Evolutionary conservation across 2,329 filamentous ascomycete species (phyloP).

Genomic region (Berkeleyomyces basicola): DNA sequence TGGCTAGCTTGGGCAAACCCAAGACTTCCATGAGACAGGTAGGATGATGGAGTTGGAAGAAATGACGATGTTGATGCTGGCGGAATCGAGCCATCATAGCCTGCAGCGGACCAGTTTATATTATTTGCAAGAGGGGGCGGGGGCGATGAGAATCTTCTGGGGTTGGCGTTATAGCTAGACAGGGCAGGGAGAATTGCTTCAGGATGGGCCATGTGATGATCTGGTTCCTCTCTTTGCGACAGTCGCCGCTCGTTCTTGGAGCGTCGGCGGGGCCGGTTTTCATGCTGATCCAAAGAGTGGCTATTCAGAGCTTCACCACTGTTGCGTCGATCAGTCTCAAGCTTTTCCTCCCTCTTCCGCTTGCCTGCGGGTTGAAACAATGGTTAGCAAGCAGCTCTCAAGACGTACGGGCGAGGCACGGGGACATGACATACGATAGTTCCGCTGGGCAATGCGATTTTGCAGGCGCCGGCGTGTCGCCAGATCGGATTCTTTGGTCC

Average conservation of each 20-base stretch:
- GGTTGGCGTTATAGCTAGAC: background rate
- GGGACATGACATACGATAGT: constrained; percentile 70
- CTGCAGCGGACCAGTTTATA: background rate
- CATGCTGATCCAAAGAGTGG: background rate
- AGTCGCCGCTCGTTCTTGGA: background rate
- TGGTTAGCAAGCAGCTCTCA: background rate
- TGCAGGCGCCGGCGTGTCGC: constrained; percentile 73
- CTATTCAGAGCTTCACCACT: background rate
- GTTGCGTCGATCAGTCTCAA: constrained; percentile 1
- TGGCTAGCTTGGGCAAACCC: background rate
- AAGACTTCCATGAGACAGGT: background rate
- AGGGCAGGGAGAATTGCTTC: background rate
- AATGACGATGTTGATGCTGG: background rate
- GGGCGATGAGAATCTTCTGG: background rate
- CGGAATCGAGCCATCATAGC: background rate
- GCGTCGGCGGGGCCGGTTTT: background rate
- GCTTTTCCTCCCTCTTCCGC: constrained; percentile 6
- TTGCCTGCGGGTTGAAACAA: constrained; percentile 2
- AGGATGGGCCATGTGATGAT: background rate
- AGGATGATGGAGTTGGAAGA: background rate
- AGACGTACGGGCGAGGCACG: constrained; percentile 20
- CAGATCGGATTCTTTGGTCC: constrained; percentile 97
- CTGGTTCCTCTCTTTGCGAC: background rate
- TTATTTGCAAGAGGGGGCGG: background rate
- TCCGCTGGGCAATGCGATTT: constrained; percentile 59